Evolutionary conservation across 2,329 filamentous ascomycete species (phyloP), one percentile per base, ranked within the genome.

Genomic region (Iodosphaeria phyllophila): DNA sequence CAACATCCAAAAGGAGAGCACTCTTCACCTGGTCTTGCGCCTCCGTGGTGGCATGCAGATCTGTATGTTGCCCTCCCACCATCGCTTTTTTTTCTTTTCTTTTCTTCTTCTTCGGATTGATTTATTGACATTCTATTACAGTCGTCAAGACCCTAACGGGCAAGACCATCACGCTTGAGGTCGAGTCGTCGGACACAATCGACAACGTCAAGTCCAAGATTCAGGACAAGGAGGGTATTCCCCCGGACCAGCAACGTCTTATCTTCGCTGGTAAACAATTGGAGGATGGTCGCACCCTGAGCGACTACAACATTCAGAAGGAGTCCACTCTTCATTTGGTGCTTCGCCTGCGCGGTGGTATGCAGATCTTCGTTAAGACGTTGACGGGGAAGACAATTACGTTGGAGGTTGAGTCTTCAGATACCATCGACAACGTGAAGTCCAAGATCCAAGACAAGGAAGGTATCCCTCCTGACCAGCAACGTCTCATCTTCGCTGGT

Each of bases 251-350:
- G 52, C 84, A 92, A 55, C 82, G 84, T 41, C 58, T 92, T 8
- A 92, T 92, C 46, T 92, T 92, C 35, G 82, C 83, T 23, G 83
- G 83, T 30, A 92, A 92, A 68, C 82, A 92, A 52, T 56, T 92
- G 1, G 82, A 92, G 48, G 83, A 93, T 39, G 84, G 84, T 24
- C 78, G 84, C 13, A 93, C 84, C 1, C 61, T 93, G 1, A 76
- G 70, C 25, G 86, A 93, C 49, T 93, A 93, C 70, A 93, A 93
- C 60, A 93, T 93, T 23, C 86, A 95, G 52, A 86, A 86, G 58
- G 79, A 86, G 46, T 78, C 72, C 1, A 86, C 79, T 0, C 63
- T 86, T 2, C 78, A 86, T 48, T 48, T 86, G 28, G 78, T 86
- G 23, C 71, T 86, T 13, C 74, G 78, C 46, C 69, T 86, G 5